phyloP scores from a whole-genome alignment of 805 yeast species.

The Spathaspora passalidarum region DNA sequence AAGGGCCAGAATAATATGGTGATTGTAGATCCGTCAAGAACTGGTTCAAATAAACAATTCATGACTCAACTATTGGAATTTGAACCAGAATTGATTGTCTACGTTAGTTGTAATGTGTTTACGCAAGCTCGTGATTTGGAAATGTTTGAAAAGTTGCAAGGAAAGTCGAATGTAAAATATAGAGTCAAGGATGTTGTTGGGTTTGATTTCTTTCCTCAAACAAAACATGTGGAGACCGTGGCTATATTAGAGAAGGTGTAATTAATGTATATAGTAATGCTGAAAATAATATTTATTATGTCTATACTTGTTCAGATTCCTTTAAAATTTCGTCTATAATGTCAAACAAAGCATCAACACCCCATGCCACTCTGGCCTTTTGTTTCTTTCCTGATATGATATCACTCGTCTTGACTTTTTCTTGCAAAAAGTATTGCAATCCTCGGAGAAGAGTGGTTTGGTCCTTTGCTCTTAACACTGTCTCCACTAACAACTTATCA shows the following conservation, averaged over 20 bases:
- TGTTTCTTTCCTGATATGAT: conserved; percentile 54
- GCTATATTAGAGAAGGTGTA: conserved; percentile 36
- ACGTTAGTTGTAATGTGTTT: conserved; percentile 45
- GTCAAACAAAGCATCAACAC: conserved; percentile 51
- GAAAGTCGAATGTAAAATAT: conserved; percentile 12
- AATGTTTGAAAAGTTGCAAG: conserved; percentile 22
- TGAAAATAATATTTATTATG: not conserved
- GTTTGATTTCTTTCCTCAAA: conserved; percentile 53
- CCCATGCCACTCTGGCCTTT: conserved; percentile 64
- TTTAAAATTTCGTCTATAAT: conserved; percentile 41
- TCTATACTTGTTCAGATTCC: conserved; percentile 52
- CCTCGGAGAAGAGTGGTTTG: conserved; percentile 62
- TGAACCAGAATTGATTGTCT: conserved; percentile 34
- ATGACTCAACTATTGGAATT: conserved; percentile 35
- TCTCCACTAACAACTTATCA: conserved; percentile 47
- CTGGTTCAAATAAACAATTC: conserved; percentile 35
- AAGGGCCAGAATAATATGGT: conserved; percentile 32
- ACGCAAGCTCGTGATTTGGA: conserved; percentile 45
- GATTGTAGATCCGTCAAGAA: conserved; percentile 45
- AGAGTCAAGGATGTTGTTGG: conserved; percentile 29
- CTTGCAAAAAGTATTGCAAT: conserved; percentile 56
- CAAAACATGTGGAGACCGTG: conserved; percentile 56
- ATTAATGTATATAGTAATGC: not conserved
- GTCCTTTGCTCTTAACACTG: conserved; percentile 54
- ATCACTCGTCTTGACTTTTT: conserved; percentile 43